Base-by-base conservation (phyloP, 148 eudicot genomes). In the Nepenthes gracilis region DNA sequence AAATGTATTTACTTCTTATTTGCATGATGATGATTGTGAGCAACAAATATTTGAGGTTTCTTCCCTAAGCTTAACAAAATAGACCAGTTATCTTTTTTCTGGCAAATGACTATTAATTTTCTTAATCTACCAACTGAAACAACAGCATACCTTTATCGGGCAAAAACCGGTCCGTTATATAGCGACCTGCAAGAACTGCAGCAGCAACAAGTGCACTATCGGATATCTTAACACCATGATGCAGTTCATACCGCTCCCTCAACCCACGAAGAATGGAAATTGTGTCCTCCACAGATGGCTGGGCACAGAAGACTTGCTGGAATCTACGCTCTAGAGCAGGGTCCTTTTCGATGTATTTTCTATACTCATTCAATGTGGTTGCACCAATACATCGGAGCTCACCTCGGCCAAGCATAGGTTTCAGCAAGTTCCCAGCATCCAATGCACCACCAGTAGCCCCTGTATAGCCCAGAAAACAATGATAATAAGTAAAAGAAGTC, bases 191-290 rank as follows among this genome's bases (percentile, higher is more conserved):
- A 71, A 88, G 96, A 70, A 88, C 67, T 50, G 97, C 88, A 1
- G 97, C 93, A 8, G 97, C 64, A 71, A 93, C 98, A 35, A 93
- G 85, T 62, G 98, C 95, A 76, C 88, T 82, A 51, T 93, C 98
- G 23, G 98, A 93, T 78, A 93, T 93, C 75, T 84, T 93, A 47
- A 93, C 98, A 62, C 98, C 98, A 61, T 93, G 98, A 73, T 93
- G 98, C 63, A 93, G 75, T 72, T 93, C 98, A 70, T 93, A 93
- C 14, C 98, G 79, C 63, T 93, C 98, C 33, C 98, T 86, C 65
- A 93, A 58, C 35, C 98, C 98, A 76, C 98, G 98, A 54, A 93
- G 86, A 60, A 93, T 93, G 11, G 98, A 93, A 32, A 93, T 80
- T 37, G 98, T 88, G 71, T 93, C 98, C 68, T 88, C 98, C n/a